Base-by-base conservation (phyloP, 371 early-diverging fungal species). In the Apophysomyces variabilis region DNA sequence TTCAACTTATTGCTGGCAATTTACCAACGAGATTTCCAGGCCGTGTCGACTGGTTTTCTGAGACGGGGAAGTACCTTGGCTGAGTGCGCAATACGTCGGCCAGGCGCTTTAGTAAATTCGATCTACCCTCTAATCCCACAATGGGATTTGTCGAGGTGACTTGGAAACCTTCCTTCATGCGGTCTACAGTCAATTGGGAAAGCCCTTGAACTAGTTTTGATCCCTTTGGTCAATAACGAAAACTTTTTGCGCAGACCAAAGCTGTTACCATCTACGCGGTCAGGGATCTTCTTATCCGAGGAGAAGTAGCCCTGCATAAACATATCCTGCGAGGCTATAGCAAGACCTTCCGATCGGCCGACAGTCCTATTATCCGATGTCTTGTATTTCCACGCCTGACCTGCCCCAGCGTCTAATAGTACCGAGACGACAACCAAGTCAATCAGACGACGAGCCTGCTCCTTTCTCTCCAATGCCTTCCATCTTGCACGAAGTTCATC, bases 321-420 rank as follows among this genome's bases (percentile, higher is more conserved):
- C 96, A 95, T 95, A 67, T 92, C 88, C 62, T 92, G 80, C 0
- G 93, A 89, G 0, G 96, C 97, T 41, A 97, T 71, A 0, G 92
- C 97, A 38, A 97, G 75, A 0, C 96, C 97, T 72, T 97, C 97
- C 0, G 94, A 92, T 26, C 97, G 82, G 5, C 92, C 87, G 8
- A 85, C 67, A 35, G 66, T 67, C 21, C 67, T 60, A 5, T 75
- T 77, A 1, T 43, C 21, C 36, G 50, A 57, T 38, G 87, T 88
- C 46, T 72, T 72, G 76, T 89, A 96, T 21, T 70, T 78, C 96
- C 96, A 97, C 7, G 68, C 60, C 67, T 84, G 85, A 5, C 97
- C 97, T 1, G 97, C 97, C 0, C 97, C 97, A 8, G 97, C 97
- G 72, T 97, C 97, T 8, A 97, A 79, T 26, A 97, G 81, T 6